A percentile compares a stretch with the other conserved stretches of the same genome.
phyloP scores from a whole-genome alignment of 2,329 filamentous ascomycete genomes.

The Triangularia verruculosa region DNA sequence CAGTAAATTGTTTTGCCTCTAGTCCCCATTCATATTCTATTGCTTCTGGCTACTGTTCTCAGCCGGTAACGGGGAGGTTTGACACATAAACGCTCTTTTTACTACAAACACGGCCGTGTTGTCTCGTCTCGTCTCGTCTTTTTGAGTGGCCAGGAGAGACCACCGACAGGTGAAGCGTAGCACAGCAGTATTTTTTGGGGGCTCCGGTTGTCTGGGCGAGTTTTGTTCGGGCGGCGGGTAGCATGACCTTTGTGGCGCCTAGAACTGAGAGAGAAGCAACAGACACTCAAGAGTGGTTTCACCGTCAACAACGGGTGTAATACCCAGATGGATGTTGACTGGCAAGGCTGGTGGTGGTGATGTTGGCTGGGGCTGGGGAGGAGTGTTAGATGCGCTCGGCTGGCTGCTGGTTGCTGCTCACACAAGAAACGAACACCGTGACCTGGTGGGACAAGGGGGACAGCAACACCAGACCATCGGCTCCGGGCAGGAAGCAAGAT shows the following conservation, averaged over 20 bases:
- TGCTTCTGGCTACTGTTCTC: background rate
- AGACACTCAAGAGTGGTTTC: background rate
- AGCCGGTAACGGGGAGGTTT: background rate
- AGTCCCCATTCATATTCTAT: background rate
- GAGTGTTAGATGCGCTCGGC: too few relatives aligned
- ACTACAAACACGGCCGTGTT: background rate
- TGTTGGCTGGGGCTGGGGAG: background rate
- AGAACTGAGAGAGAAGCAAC: background rate
- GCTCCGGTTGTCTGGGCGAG: constrained; percentile 1
- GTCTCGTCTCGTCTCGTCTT: constrained; percentile 6
- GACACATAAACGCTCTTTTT: too few relatives aligned
- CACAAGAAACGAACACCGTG: background rate
- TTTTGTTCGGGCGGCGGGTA: background rate
- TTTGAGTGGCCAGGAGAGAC: background rate
- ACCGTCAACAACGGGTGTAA: background rate
- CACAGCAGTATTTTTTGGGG: constrained; percentile 5
- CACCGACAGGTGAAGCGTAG: background rate
- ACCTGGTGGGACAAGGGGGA: background rate
- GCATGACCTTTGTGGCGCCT: background rate
- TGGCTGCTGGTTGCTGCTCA: background rate
- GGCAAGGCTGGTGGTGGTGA: background rate
- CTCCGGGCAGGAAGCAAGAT: constrained; percentile 6
- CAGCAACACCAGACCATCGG: background rate
- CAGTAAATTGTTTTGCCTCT: background rate
- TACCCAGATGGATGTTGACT: background rate